phyloP scores from a whole-genome alignment of 345 rosid species.

The Rubroshorea leprosula region DNA sequence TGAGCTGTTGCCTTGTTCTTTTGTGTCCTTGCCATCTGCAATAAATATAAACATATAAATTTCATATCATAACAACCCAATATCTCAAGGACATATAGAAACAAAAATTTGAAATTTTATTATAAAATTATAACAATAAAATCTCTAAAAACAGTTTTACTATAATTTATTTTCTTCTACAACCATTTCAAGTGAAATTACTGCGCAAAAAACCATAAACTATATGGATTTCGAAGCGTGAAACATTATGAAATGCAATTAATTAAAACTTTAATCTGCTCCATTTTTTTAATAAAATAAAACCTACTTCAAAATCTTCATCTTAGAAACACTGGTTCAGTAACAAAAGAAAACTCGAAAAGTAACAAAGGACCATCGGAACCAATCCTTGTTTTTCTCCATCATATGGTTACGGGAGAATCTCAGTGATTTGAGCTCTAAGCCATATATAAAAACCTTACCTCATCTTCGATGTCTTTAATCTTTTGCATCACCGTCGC shows the following conservation, averaged over 20 bases:
- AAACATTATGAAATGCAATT: too few relatives aligned
- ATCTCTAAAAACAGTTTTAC: not conserved
- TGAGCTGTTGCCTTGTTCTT: conserved; percentile 98
- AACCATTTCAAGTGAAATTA: too few relatives aligned
- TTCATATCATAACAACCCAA: not conserved
- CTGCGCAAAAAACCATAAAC: too few relatives aligned
- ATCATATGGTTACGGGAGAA: not conserved
- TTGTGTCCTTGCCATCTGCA: conserved; percentile 94
- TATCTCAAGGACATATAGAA: not conserved
- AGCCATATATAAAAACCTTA: conserved; percentile 13
- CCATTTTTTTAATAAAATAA: too few relatives aligned
- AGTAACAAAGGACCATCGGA: too few relatives aligned
- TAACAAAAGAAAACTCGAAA: too few relatives aligned
- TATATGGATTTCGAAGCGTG: too few relatives aligned
- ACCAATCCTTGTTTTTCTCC: too few relatives aligned
- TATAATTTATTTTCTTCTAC: too few relatives aligned
- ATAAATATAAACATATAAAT: conserved; percentile 4
- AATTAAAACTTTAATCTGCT: too few relatives aligned
- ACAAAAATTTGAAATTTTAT: conserved; percentile 1
- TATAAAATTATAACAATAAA: not conserved
- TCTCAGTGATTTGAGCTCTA: not conserved
- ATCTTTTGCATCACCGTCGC: conserved; percentile 83
- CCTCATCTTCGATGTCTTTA: conserved; percentile 95
- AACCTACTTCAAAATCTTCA: too few relatives aligned
- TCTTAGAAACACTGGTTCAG: too few relatives aligned